These are phyloP conservation scores for Nothophoma quercina DNA, from an alignment of 2,329 filamentous ascomycete species.

Conservation along the genomic window DNA sequence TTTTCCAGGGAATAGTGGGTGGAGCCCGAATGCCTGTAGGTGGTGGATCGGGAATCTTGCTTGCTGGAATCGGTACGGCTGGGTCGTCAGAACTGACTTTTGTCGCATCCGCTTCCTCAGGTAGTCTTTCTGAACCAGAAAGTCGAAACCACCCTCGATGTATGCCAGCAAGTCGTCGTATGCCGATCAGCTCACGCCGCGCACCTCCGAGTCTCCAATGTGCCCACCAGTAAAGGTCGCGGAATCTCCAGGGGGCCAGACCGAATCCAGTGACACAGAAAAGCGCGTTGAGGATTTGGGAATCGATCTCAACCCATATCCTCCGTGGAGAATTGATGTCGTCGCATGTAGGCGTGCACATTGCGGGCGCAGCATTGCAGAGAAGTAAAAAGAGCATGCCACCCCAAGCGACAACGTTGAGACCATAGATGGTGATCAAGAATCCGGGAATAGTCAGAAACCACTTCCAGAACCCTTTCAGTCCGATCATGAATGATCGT, in stretches of 20 bases:
- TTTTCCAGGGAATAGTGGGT: constrained; percentile 74
- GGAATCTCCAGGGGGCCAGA: constrained; percentile 82
- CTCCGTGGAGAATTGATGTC: constrained; percentile 78
- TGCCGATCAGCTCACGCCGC: constrained; percentile 55
- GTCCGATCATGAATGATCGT: constrained; percentile 65
- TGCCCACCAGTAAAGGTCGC: constrained; percentile 72
- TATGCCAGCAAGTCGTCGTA: constrained; percentile 76
- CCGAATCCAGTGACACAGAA: constrained; percentile 91
- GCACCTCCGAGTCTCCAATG: constrained; percentile 63
- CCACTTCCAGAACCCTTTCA: constrained; percentile 74
- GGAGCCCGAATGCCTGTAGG: constrained; percentile 75
- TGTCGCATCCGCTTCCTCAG: constrained; percentile 32
- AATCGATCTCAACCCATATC: constrained; percentile 85
- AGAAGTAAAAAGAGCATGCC: constrained; percentile 89
- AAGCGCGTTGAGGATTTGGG: constrained; percentile 81
- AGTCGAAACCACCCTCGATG: constrained; percentile 80
- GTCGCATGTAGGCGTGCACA: constrained; percentile 76
- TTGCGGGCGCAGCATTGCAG: constrained; percentile 74
- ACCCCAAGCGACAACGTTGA: constrained; percentile 88
- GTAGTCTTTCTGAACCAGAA: constrained; percentile 66
- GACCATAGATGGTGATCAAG: constrained; percentile 77
- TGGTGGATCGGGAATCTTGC: constrained; percentile 70
- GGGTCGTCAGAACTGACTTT: constrained; percentile 49
- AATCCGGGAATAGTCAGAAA: constrained; percentile 78
- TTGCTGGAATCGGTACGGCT: constrained; percentile 68